A percentile compares a stretch with the other conserved stretches of the same genome.
Evolutionary conservation across 208 protist genomes (phyloP).

Genomic region (Wallacemonas sp.): DNA sequence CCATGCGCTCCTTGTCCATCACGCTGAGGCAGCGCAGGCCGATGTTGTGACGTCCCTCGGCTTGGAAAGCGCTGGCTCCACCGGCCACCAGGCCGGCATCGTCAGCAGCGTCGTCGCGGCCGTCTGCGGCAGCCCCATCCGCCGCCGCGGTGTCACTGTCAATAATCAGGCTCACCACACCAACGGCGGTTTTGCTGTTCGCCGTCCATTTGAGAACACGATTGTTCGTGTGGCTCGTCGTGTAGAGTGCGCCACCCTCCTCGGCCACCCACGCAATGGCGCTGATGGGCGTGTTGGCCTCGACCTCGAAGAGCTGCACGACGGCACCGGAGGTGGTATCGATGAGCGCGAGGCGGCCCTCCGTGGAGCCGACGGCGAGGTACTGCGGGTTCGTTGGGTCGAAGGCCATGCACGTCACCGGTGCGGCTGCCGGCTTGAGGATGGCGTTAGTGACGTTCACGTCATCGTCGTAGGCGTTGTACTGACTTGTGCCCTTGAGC

Average conservation of each 20-base stretch:
- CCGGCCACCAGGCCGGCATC: background rate
- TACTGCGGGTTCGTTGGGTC: conserved; percentile 64
- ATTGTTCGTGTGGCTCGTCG: conserved; percentile 48
- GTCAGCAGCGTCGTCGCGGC: conserved; percentile 1
- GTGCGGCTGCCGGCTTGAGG: conserved; percentile 22
- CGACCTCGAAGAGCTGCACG: conserved; percentile 55
- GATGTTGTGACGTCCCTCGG: conserved; percentile 10
- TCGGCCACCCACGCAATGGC: conserved; percentile 66
- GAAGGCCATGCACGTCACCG: conserved; percentile 66
- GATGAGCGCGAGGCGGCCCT: conserved; percentile 66
- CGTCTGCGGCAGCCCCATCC: background rate
- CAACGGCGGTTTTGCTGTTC: conserved; percentile 48
- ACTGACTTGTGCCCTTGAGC: background rate
- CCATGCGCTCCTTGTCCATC: conserved; percentile 49
- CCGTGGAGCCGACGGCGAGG: conserved; percentile 65
- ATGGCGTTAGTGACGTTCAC: conserved; percentile 10
- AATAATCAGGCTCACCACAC: conserved; percentile 32
- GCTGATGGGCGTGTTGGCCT: conserved; percentile 34
- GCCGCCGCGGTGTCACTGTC: background rate
- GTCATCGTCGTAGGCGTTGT: conserved; percentile 7
- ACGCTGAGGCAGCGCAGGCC: conserved; percentile 38
- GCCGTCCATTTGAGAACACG: conserved; percentile 68
- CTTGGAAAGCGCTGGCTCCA: background rate
- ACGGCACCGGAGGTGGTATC: conserved; percentile 42
- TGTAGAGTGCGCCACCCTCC: conserved; percentile 69